Evolutionary conservation across 2,329 filamentous ascomycete species (phyloP), one percentile per base, ranked within the genome.

Genomic region (Nannizzia gypsea): DNA sequence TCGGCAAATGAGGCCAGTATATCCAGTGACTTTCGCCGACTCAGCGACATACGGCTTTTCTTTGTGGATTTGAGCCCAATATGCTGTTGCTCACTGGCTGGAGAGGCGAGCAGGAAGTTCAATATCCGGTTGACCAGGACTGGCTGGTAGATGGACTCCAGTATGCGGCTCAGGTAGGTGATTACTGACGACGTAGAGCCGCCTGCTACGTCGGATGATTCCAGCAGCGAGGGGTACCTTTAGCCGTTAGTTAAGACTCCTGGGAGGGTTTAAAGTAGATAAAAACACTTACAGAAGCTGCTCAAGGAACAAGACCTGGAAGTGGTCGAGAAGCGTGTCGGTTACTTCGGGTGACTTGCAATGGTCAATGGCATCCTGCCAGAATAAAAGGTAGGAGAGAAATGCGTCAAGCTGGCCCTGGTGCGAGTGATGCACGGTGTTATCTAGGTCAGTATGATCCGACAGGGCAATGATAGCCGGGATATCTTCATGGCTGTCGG

Each of bases 291-390:
- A 97, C 83, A 99, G 76, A 67, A 99, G 77, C 72, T 99, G 93
- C 72, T 96, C 90, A 58, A 99, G 77, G 71, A 99, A 99, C 36
- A 99, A 84, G 66, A 97, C 88, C 71, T 96, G 91, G 69, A 99
- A 99, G 73, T 99, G 93, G 71, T 99, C 93, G 34, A 99, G 80
- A 57, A 99, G 78, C 0, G 91, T 96, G 65, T 89, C 89, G 71
- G 92, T 93, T 66, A 99, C 90, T 70, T 97, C 92, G 1, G 85
- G 80, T 2, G 92, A 97, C 67, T 86, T 85, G 76, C 93, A 99
- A 73, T 97, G 92, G 71, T 97, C 93, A 62, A 99, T 78, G 36
- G 96, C 91, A 72, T 99, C 93, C 74, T 99, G 93, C 93, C 93
- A 99, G 70, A 99, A 99, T 4, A 95, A 79, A 56, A 99, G 80